Evolutionary conservation across 1,284 basidiomycete species (phyloP).

Genomic region (Xerocomus minutiporus): DNA sequence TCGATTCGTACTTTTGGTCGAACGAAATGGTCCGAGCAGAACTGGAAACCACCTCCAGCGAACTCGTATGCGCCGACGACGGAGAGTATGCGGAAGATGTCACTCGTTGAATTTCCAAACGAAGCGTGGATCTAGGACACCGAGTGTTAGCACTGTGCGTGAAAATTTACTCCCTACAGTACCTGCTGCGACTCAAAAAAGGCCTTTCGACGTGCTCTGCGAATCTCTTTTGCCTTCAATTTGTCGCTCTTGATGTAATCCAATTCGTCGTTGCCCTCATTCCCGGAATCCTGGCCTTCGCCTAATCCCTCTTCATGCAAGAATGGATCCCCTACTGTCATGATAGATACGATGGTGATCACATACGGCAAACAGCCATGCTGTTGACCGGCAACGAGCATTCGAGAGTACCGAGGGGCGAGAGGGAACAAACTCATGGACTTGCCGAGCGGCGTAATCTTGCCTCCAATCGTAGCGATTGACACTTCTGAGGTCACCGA

Average conservation of each 20-base stretch:
- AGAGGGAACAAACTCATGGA: constrained; percentile 94
- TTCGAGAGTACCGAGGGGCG: constrained; percentile 88
- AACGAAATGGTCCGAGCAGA: constrained; percentile 91
- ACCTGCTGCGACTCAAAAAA: constrained; percentile 83
- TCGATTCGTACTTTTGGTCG: constrained; percentile 67
- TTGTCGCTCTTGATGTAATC: constrained; percentile 56
- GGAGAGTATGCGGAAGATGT: constrained; percentile 84
- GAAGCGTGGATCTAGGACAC: constrained; percentile 63
- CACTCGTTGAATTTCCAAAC: constrained; percentile 82
- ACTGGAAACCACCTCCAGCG: constrained; percentile 72
- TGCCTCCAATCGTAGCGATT: constrained; percentile 41
- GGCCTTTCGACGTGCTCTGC: constrained; percentile 59
- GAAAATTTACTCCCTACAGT: constrained; percentile 18
- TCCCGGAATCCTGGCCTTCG: constrained; percentile 44
- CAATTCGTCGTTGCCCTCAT: constrained; percentile 44
- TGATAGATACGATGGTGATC: constrained; percentile 85
- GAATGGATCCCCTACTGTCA: constrained; percentile 97
- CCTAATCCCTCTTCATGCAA: constrained; percentile 72
- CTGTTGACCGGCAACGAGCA: constrained; percentile 91
- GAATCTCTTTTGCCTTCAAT: constrained; percentile 63
- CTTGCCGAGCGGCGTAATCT: constrained; percentile 85
- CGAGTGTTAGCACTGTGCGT: constrained; percentile 3
- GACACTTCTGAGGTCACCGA: constrained; percentile 16
- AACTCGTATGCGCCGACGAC: constrained; percentile 97
- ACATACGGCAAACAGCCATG: constrained; percentile 91